A percentile compares a stretch with the other conserved stretches of the same genome.
Conservation (phyloP, 495 filamentous ascomycete genomes). For the Polyplosphaeria fusca region DNA sequence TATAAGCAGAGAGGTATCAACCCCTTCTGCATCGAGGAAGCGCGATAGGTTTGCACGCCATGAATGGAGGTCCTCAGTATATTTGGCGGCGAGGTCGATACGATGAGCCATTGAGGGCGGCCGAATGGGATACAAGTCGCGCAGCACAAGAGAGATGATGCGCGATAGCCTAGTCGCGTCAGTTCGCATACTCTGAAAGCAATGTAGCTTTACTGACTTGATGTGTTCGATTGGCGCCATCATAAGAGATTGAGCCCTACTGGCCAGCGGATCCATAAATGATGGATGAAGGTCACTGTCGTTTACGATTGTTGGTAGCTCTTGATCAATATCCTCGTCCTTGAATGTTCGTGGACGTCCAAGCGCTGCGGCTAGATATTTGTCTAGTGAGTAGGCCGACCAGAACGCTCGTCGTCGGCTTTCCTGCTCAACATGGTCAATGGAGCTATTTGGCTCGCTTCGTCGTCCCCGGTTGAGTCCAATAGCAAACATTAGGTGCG, state of each 20-base stretch:
- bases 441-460: not conserved
- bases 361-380: slow-evolving; percentile 38
- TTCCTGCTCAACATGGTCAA: slow-evolving; percentile 40
- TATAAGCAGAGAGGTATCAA: slow-evolving; percentile 15
- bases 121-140: slow-evolving; percentile 22
- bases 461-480: slow-evolving; percentile 11
- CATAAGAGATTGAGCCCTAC: slow-evolving; percentile 12
- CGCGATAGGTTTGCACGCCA: slow-evolving; percentile 19
- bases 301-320: slow-evolving; percentile 41
- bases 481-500: slow-evolving; percentile 23
- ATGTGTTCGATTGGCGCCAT: slow-evolving; percentile 26
- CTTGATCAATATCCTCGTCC: slow-evolving; percentile 40
- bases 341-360: slow-evolving; percentile 38
- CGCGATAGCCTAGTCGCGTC: slow-evolving; percentile 6
- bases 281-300: slow-evolving; percentile 37
- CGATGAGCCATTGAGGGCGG: slow-evolving; percentile 17
- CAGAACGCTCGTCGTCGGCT: slow-evolving; percentile 39
- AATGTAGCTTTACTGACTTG: slow-evolving; percentile 1
- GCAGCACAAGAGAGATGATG: slow-evolving; percentile 13
- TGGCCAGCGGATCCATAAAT: slow-evolving; percentile 4
- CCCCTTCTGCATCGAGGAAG: slow-evolving; percentile 17
- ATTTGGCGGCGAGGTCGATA: slow-evolving; percentile 18
- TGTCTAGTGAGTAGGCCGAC: slow-evolving; percentile 39
- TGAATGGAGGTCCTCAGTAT: slow-evolving; percentile 7
- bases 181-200: not conserved